Percentiles rank a stretch among this genome's conserved stretches.
Conservation (phyloP, 2,329 filamentous ascomycete species). For the Sclerotinia nivalis region DNA sequence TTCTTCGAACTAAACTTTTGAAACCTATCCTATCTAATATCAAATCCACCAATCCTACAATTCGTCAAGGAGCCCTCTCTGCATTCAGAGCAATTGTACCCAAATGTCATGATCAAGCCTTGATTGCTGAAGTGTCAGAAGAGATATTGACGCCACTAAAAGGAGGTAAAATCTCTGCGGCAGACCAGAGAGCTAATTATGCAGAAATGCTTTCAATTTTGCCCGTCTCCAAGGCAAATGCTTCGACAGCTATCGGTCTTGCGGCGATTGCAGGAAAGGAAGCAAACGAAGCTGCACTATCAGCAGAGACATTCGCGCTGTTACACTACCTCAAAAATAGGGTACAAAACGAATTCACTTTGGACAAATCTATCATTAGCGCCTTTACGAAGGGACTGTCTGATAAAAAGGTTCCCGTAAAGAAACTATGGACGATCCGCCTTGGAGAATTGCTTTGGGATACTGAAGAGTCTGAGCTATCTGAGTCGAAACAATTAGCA, state of each 20-base stretch:
- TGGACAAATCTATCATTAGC: slow-evolving; percentile 69
- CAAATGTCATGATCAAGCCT: slow-evolving; percentile 57
- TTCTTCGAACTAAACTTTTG: slow-evolving; percentile 70
- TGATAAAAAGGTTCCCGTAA: slow-evolving; percentile 79
- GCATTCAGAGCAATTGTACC: slow-evolving; percentile 72
- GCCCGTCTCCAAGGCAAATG: slow-evolving; percentile 58
- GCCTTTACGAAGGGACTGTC: slow-evolving; percentile 76
- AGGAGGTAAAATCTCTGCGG: slow-evolving; percentile 76
- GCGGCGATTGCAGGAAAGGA: slow-evolving; percentile 75
- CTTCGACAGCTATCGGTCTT: slow-evolving; percentile 66
- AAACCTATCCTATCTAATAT: slow-evolving; percentile 88
- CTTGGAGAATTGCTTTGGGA: slow-evolving; percentile 70
- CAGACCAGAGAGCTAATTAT: slow-evolving; percentile 82
- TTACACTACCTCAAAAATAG: slow-evolving; percentile 63
- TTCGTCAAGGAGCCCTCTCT: slow-evolving; percentile 73
- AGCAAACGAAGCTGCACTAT: slow-evolving; percentile 80
- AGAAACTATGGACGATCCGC: slow-evolving; percentile 78
- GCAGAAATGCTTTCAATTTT: slow-evolving; percentile 75
- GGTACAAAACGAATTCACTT: slow-evolving; percentile 58
- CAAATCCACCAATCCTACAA: slow-evolving; percentile 81
- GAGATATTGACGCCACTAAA: slow-evolving; percentile 81
- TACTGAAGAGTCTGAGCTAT: slow-evolving; percentile 48
- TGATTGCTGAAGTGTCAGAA: slow-evolving; percentile 68
- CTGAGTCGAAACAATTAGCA: slow-evolving; percentile 54
- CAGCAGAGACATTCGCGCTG: slow-evolving; percentile 72